phyloP scores from a whole-genome alignment of 2,329 filamentous ascomycete species.

The Fusarium tuaranense region DNA sequence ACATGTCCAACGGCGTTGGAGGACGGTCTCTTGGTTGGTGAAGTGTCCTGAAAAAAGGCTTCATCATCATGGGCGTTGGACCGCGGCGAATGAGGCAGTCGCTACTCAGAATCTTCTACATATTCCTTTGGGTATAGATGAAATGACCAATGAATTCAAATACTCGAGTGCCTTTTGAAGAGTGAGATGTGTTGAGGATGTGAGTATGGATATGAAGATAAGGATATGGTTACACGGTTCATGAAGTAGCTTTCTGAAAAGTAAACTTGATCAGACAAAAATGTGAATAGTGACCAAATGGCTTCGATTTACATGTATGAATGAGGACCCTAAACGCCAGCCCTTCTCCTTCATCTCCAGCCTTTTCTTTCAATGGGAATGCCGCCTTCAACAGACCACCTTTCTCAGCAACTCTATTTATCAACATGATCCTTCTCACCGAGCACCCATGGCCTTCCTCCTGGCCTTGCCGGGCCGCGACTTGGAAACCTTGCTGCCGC shows the following conservation, averaged over 20 bases:
- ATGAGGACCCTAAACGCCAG: conserved; percentile 42
- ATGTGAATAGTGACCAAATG: conserved; percentile 36
- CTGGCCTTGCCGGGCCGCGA: conserved; percentile 64
- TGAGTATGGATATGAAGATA: background rate
- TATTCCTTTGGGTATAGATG: conserved; percentile 53
- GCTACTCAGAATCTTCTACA: conserved; percentile 49
- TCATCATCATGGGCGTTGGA: conserved; percentile 23
- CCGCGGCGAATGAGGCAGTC: conserved; percentile 33
- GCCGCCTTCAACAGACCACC: conserved; percentile 15
- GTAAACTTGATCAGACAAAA: conserved; percentile 19
- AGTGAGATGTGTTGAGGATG: background rate
- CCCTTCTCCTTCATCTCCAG: conserved; percentile 39
- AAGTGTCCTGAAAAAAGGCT: conserved; percentile 12
- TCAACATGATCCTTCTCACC: conserved; percentile 27
- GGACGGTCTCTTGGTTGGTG: conserved; percentile 26
- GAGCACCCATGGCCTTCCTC: conserved; percentile 57
- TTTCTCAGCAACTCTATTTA: conserved; percentile 8
- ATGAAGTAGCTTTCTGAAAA: background rate
- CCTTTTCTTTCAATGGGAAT: conserved; percentile 39
- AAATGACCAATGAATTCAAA: conserved; percentile 48
- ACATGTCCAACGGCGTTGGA: conserved; percentile 29
- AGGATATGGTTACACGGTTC: background rate
- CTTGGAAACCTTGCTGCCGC: conserved; percentile 54
- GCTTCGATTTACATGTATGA: conserved; percentile 41
- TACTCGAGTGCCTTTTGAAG: background rate